Percentiles rank a stretch among this genome's conserved stretches.
Conservation (phyloP, 2,329 filamentous ascomycete species). For the Colletotrichum acutatum region DNA sequence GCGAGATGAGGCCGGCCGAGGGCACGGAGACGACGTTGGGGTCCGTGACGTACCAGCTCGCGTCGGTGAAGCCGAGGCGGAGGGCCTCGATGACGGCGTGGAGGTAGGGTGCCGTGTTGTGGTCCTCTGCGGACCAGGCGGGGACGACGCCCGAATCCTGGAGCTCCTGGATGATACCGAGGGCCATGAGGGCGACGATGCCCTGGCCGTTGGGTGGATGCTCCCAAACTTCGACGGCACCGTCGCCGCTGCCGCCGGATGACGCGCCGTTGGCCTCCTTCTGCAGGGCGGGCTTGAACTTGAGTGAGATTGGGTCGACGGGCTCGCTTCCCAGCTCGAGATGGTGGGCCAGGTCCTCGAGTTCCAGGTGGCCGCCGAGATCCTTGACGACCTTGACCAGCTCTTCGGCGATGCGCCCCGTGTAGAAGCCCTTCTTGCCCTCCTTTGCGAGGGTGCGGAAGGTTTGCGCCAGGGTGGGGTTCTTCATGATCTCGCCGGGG, state of each 20-base stretch:
- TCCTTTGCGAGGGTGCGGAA: slow-evolving; percentile 82
- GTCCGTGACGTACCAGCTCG: slow-evolving; percentile 89
- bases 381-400: slow-evolving; percentile 82
- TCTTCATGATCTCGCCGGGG: slow-evolving; percentile 89
- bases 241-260: slow-evolving; percentile 33
- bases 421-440: slow-evolving; percentile 92
- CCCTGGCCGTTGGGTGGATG: slow-evolving; percentile 97
- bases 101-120: slow-evolving; percentile 84
- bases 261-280: neutral
- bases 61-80: slow-evolving; percentile 90
- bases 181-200: slow-evolving; percentile 91
- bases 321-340: slow-evolving; percentile 75
- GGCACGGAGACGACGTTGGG: slow-evolving; percentile 79
- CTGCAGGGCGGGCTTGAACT: slow-evolving; percentile 62
- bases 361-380: slow-evolving; percentile 79
- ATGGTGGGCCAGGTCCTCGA: slow-evolving; percentile 85
- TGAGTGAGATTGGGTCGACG: slow-evolving; percentile 86
- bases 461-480: slow-evolving; percentile 82
- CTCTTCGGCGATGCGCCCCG: slow-evolving; percentile 82
- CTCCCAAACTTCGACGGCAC: slow-evolving; percentile 85
- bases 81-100: slow-evolving; percentile 91
- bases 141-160: slow-evolving; percentile 81
- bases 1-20: slow-evolving; percentile 73
- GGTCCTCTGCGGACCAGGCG: slow-evolving; percentile 74
- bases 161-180: slow-evolving; percentile 90